A percentile compares a stretch with the other conserved stretches of the same genome.
These are phyloP conservation scores for Plicaturopsis crispa DNA, from an alignment of 768 basidiomycete species.

Conservation along the genomic window DNA sequence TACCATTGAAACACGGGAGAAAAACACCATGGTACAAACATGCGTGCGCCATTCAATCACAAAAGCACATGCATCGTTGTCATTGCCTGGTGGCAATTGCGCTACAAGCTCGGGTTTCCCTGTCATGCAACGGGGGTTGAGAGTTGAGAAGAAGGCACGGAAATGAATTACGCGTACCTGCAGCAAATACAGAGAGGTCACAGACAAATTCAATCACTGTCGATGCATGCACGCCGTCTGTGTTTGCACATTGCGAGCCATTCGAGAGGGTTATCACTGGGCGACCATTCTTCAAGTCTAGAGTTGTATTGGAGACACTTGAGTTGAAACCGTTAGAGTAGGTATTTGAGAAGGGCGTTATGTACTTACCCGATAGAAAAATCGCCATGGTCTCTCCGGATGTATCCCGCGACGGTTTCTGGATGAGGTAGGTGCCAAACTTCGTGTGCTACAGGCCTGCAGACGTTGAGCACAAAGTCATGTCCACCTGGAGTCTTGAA, in stretches of 20 bases:
- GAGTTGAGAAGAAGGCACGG: not conserved
- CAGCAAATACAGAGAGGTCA: slow-evolving; percentile 52
- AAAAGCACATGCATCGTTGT: slow-evolving; percentile 66
- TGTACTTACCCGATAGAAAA: slow-evolving; percentile 61
- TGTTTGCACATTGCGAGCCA: slow-evolving; percentile 59
- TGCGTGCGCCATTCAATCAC: slow-evolving; percentile 81
- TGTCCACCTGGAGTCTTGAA: slow-evolving; percentile 39
- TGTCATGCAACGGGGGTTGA: slow-evolving; percentile 6
- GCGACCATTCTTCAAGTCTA: slow-evolving; percentile 42
- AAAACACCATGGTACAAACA: slow-evolving; percentile 31
- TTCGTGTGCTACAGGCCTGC: slow-evolving; percentile 48
- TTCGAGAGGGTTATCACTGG: slow-evolving; percentile 50
- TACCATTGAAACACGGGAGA: slow-evolving; percentile 1
- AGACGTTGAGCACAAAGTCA: slow-evolving; percentile 54
- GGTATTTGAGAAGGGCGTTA: not conserved
- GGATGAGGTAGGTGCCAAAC: slow-evolving; percentile 45
- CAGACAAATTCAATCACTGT: slow-evolving; percentile 75
- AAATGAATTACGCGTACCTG: slow-evolving; percentile 31
- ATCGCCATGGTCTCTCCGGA: slow-evolving; percentile 54
- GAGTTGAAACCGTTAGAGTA: not conserved
- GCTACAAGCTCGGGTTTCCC: slow-evolving; percentile 52
- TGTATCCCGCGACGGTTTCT: slow-evolving; percentile 53
- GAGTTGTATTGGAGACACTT: slow-evolving; percentile 58
- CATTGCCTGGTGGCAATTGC: slow-evolving; percentile 58
- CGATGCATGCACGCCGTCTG: slow-evolving; percentile 41